Evolutionary conservation across 352 stramenopile species (phyloP).

Genomic region (Pythium apleroticum): DNA sequence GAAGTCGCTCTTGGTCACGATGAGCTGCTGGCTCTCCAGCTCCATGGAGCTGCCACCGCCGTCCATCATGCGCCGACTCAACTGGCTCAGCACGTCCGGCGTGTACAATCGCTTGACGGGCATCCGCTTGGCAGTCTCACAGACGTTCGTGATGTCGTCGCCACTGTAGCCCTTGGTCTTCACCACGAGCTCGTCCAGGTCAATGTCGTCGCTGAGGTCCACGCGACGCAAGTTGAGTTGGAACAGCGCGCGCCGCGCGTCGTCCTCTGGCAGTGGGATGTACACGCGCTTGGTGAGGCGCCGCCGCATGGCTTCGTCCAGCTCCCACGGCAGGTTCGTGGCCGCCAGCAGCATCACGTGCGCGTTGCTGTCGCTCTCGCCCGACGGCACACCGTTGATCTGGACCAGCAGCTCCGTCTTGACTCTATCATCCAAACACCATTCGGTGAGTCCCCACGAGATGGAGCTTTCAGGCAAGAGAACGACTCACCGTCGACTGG

Average conservation of each 20-base stretch:
- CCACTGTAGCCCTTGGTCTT: conserved; percentile 85
- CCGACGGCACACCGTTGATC: conserved; percentile 93
- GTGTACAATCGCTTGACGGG: conserved; percentile 80
- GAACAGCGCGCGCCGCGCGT: conserved; percentile 35
- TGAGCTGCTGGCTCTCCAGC: conserved; percentile 54
- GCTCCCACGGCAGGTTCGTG: conserved; percentile 96
- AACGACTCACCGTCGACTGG: conserved; percentile 60
- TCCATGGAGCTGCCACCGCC: conserved; percentile 33
- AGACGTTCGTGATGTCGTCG: conserved; percentile 85
- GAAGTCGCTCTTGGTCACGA: conserved; percentile 60
- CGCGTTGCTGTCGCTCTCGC: conserved; percentile 40
- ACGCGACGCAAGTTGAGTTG: conserved; percentile 35
- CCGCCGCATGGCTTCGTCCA: conserved; percentile 95
- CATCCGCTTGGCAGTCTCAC: conserved; percentile 73
- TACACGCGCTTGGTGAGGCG: conserved; percentile 96
- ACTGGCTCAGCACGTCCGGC: conserved; percentile 56
- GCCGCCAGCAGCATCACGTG: conserved; percentile 93
- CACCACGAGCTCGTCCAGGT: conserved; percentile 55
- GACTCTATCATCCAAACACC: conserved; percentile 51
- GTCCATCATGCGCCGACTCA: conserved; percentile 46
- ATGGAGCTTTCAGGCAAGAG: neutral
- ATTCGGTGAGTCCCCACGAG: neutral
- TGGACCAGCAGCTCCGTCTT: conserved; percentile 98
- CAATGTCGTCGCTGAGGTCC: conserved; percentile 46
- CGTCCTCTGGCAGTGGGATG: conserved; percentile 51